These are phyloP conservation scores for Syncephalastrum racemosum DNA, from an alignment of 371 early-diverging fungal species.

Conservation along the genomic window DNA sequence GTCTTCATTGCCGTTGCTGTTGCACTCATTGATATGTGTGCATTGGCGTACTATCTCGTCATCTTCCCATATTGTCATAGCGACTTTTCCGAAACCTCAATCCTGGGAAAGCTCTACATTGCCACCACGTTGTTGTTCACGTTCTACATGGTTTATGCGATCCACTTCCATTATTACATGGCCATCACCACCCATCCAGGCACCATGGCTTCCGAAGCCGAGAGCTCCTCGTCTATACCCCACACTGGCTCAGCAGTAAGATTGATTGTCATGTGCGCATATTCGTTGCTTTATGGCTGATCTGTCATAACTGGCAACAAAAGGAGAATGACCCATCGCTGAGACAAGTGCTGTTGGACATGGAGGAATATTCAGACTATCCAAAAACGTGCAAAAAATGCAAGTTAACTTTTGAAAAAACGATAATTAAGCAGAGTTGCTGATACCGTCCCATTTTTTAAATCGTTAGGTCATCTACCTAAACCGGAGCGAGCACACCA, in stretches of 20 bases:
- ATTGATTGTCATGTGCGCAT: not conserved
- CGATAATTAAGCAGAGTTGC: not conserved
- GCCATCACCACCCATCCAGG: constrained; percentile 59
- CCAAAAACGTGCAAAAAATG: constrained; percentile 56
- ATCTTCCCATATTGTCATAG: constrained; percentile 47
- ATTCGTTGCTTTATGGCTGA: not conserved
- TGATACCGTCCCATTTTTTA: not conserved
- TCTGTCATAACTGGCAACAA: constrained; percentile 8
- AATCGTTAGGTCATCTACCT: constrained; percentile 53
- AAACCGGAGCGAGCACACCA: constrained; percentile 94
- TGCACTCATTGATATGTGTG: constrained; percentile 51
- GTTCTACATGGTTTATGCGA: constrained; percentile 54
- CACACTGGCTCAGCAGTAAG: constrained; percentile 10
- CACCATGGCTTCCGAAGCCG: constrained; percentile 19
- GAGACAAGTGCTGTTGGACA: constrained; percentile 41
- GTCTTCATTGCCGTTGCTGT: constrained; percentile 53
- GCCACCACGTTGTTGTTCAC: constrained; percentile 38
- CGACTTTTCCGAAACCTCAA: constrained; percentile 23
- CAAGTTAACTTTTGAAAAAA: constrained; percentile 7
- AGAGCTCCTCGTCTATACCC: constrained; percentile 4
- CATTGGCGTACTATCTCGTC: constrained; percentile 46
- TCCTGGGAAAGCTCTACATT: constrained; percentile 29
- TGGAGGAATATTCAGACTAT: constrained; percentile 47
- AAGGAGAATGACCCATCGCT: constrained; percentile 23
- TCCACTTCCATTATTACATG: constrained; percentile 60